These are phyloP conservation scores for Jatropha curcas DNA, from an alignment of 345 rosid species.

Conservation along the genomic window DNA sequence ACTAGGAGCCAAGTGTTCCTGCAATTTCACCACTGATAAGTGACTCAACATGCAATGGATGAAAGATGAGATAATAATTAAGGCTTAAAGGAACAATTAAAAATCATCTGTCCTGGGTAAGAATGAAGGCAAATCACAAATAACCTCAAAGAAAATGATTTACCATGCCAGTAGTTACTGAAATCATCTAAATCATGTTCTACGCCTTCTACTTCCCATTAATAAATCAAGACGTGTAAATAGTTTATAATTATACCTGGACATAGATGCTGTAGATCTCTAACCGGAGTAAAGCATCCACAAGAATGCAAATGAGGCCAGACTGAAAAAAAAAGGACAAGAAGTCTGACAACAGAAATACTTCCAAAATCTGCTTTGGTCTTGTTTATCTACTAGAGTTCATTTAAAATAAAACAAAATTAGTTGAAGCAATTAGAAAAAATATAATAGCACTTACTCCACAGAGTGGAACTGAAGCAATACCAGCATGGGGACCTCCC, in stretches of 20 bases:
- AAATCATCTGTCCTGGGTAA: background rate
- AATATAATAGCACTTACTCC: slow-evolving; percentile 41
- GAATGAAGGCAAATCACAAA: background rate
- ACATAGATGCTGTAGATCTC: slow-evolving; percentile 65
- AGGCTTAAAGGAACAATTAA: background rate
- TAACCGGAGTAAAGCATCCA: slow-evolving; percentile 59
- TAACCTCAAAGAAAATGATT: background rate
- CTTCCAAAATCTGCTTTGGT: background rate
- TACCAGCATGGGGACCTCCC: slow-evolving; percentile 86
- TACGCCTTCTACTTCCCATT: background rate
- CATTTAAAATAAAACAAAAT: background rate
- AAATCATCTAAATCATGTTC: background rate
- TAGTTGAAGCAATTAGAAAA: background rate
- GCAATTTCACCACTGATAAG: slow-evolving; percentile 38
- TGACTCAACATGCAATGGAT: slow-evolving; percentile 8
- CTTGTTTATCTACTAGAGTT: slow-evolving; percentile 1
- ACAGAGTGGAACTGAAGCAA: slow-evolving; percentile 81
- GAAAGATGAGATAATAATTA: background rate
- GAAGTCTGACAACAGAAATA: background rate
- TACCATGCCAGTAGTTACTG: background rate
- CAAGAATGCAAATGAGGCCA: slow-evolving; percentile 55
- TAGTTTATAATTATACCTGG: slow-evolving; percentile 50
- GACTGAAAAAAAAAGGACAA: slow-evolving; percentile 39
- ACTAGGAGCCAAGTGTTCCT: slow-evolving; percentile 92
- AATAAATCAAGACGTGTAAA: background rate